Base-by-base conservation (phyloP, 2,329 filamentous ascomycete genomes). In the Claviceps lovelessii region DNA sequence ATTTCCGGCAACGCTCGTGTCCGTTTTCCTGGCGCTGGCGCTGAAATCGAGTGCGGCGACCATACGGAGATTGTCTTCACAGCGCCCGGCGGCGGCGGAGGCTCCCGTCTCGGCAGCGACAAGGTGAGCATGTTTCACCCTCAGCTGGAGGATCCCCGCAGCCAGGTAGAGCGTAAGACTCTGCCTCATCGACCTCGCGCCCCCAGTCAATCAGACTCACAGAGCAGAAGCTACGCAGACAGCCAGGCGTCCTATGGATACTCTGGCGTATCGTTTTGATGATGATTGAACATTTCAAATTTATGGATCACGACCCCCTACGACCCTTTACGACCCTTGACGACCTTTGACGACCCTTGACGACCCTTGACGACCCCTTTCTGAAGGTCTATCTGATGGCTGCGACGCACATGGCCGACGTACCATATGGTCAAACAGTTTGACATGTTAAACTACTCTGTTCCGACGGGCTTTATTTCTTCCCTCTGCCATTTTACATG, bases 41-140 rank as follows among this genome's bases (percentile, higher is more conserved):
- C 79, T 10, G 77, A 81, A 63, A 81, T 84, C 61, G 74, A 79
- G 60, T 81, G 78, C 63, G 70, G 65, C 44, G 76, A 81, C 51
- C 80, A 79, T 42, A 79, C 79, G 28, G 79, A 82, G 61, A 79
- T 84, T 60, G 81, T 76, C 58, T 76, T 82, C 58, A 71, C 72
- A 49, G 61, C 67, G 58, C 61, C 67, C 17, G 45, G 44, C 8
- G 51, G 51, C 5, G 51, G 44, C 33, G 44, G 51, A 9, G 61
- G 60, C 51, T 67, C 67, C 55, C 70, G 72, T 39, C 67, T 70
- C 51, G 75, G 72, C 50, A 80, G 77, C 61, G 80, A 84, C 58
- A 70, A 70, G 53, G 72, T 72, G 13, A 76, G 72, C 63, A 75
- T 74, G 53, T 64, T 73, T 39, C 76, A 76, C 54, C 68, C 69